Conservation (phyloP, 176 grass and related monocot genomes). For the Dendrocalamus sinicus region DNA sequence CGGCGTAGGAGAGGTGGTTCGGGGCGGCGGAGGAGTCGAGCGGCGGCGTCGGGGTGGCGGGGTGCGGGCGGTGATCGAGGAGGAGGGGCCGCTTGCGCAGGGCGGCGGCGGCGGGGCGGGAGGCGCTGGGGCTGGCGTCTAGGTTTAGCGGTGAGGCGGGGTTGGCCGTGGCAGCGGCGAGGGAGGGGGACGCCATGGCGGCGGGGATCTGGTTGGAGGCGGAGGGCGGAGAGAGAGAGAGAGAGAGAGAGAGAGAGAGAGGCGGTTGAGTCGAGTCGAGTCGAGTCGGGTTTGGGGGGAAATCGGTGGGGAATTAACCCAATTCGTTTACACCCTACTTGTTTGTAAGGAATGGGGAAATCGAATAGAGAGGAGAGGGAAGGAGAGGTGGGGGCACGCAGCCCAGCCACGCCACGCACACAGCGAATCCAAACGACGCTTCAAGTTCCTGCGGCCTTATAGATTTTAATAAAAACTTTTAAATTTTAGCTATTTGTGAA, state of each 20-base stretch:
- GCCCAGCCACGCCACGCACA: no score
- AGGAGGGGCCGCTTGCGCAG: slow-evolving; percentile 55
- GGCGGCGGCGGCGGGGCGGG: slow-evolving; percentile 31
- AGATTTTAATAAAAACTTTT: no score
- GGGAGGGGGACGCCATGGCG: slow-evolving; percentile 32
- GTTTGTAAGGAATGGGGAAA: no score
- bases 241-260: neutral
- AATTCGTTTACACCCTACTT: no score
- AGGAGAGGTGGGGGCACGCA: neutral
- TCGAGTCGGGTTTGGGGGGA: slow-evolving; percentile 5
- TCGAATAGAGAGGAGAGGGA: neutral
- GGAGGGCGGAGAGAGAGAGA: rapidly evolving
- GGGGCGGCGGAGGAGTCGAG: neutral
- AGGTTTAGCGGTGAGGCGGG: slow-evolving; percentile 29
- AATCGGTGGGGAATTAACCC: neutral
- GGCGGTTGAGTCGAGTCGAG: slow-evolving; percentile 2
- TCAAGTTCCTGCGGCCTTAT: no score
- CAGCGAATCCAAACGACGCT: no score
- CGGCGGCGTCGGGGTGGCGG: slow-evolving; percentile 23
- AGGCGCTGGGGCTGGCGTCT: slow-evolving; percentile 42
- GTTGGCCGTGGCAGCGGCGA: slow-evolving; percentile 26
- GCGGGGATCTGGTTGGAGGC: neutral
- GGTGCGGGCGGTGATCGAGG: slow-evolving; percentile 43
- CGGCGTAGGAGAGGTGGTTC: neutral
- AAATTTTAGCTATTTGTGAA: no score